phyloP scores from a whole-genome alignment of 2,329 filamentous ascomycete species.

The Alternaria viburni region DNA sequence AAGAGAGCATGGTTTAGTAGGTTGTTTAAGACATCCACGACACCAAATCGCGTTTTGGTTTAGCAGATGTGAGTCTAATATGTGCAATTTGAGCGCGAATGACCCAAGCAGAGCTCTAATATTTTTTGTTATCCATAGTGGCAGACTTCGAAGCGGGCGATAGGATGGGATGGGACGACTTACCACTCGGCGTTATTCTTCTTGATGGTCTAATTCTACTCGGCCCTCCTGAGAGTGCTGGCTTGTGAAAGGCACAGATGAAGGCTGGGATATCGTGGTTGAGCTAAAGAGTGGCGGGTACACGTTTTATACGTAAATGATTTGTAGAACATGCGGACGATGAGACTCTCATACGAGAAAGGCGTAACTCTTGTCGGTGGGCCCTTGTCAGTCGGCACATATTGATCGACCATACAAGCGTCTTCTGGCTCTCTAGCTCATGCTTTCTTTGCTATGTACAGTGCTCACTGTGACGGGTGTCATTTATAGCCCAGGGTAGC shows the following conservation, averaged over 20 bases:
- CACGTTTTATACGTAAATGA: background rate
- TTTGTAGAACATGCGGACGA: background rate
- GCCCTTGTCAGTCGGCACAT: background rate
- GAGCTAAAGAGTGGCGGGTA: background rate
- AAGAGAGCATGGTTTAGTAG: background rate
- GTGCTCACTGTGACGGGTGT: background rate
- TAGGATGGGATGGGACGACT: background rate
- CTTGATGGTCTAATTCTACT: background rate
- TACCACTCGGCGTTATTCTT: background rate
- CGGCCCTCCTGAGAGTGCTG: background rate
- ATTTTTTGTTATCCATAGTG: background rate
- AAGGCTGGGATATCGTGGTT: background rate
- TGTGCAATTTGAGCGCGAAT: background rate
- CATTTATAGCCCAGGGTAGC: background rate
- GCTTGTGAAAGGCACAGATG: background rate
- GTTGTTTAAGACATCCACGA: background rate
- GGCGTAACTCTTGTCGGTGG: background rate
- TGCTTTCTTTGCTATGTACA: background rate
- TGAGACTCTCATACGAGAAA: background rate
- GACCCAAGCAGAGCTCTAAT: background rate
- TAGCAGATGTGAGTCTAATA: background rate
- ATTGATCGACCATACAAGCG: background rate
- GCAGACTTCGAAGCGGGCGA: background rate
- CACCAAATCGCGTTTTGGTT: background rate
- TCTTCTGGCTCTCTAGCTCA: background rate